Evolutionary conservation across 2,329 filamentous ascomycete genomes (phyloP).

Genomic region (Aurifilum marmelostoma): DNA sequence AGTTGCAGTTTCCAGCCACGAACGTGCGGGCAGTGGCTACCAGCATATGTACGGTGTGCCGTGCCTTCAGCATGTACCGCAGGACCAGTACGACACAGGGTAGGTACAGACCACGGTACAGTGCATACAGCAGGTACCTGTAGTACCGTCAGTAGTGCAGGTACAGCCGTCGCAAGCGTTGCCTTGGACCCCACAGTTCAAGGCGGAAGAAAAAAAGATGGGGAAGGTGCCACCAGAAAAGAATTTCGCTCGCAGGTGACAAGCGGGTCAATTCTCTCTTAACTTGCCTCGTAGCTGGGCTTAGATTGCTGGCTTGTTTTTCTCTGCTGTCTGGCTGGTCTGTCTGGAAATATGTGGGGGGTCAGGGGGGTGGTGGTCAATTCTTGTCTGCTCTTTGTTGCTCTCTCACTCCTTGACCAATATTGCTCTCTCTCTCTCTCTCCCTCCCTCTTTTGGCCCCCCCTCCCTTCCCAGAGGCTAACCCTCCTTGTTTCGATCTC

Average conservation of each 20-base stretch:
- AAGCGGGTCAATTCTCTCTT: not conserved
- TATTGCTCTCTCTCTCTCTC: not conserved
- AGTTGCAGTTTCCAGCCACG: too few species aligned
- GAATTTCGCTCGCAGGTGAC: not conserved
- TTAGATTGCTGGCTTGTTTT: not conserved
- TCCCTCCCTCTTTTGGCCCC: not conserved
- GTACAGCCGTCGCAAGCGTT: not conserved
- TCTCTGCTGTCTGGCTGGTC: not conserved
- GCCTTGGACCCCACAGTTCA: not conserved
- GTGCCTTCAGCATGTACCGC: too few species aligned
- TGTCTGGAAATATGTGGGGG: not conserved
- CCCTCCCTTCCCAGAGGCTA: not conserved
- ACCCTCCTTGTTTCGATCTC: not conserved
- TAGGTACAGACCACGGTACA: not conserved
- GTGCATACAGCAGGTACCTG: not conserved
- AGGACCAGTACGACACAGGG: too few species aligned
- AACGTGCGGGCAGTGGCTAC: too few species aligned
- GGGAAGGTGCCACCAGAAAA: conserved; percentile 17
- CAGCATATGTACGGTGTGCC: too few species aligned
- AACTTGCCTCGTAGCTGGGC: not conserved
- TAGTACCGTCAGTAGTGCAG: not conserved
- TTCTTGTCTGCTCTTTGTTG: too few species aligned
- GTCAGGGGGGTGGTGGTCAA: not conserved
- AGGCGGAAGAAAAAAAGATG: conserved; percentile 21
- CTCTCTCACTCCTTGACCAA: not conserved